Conservation (phyloP, 1,139 yeast genomes). For the Geotrichum phurueaensis region DNA sequence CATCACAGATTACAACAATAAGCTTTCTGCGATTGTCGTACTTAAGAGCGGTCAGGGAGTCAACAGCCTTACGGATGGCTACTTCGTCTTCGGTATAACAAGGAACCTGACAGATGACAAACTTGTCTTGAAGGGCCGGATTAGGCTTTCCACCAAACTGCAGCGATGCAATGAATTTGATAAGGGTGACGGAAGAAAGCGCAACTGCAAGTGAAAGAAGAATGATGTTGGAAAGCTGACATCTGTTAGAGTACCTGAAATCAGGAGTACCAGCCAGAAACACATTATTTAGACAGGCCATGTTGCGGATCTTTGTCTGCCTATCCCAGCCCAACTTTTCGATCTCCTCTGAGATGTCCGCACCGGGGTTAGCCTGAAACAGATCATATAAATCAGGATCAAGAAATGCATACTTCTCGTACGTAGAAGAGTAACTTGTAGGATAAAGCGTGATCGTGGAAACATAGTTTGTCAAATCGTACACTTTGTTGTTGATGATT, state of each 20-base stretch:
- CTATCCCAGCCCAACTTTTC: conserved; percentile 24
- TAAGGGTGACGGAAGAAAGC: conserved; percentile 36
- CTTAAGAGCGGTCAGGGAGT: conserved; percentile 36
- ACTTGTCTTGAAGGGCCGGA: conserved; percentile 38
- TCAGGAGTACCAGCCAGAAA: conserved; percentile 36
- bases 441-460: conserved; percentile 28
- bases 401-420: conserved; percentile 34
- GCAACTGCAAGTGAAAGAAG: conserved; percentile 36
- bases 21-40: conserved; percentile 39
- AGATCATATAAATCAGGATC: conserved; percentile 30
- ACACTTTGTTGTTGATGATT: conserved; percentile 34
- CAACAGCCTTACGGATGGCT: conserved; percentile 39
- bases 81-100: conserved; percentile 41
- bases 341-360: conserved; percentile 36
- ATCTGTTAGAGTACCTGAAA: conserved; percentile 37
- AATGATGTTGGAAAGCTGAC: conserved; percentile 39
- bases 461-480: conserved; percentile 38
- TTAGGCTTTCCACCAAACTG: conserved; percentile 35
- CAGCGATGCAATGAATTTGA: conserved; percentile 38
- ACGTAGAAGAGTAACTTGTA: conserved; percentile 20
- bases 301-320: conserved; percentile 27
- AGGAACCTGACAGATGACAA: conserved; percentile 40
- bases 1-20: conserved; percentile 38
- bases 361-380: conserved; percentile 33
- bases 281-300: conserved; percentile 36